Base-by-base conservation (phyloP, 176 grass and related monocot genomes). In the Rhynchospora tenuis region DNA sequence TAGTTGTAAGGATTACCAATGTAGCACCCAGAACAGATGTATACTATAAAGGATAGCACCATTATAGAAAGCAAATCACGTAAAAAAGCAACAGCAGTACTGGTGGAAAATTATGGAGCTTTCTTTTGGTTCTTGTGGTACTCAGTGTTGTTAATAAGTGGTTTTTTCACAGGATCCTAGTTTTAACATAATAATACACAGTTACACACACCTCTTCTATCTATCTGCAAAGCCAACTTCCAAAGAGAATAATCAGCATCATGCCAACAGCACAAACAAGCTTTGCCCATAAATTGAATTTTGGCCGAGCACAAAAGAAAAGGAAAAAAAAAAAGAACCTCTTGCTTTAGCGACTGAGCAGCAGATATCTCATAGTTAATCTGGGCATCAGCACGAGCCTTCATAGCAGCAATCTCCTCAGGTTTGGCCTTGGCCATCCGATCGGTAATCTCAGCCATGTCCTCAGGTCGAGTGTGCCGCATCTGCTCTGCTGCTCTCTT, bases 401-500 rank as follows among this genome's bases (percentile, higher is more conserved):
- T 99, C 88, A 99, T 95, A 64, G 91, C 85, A 80, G 91, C 89
- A 88, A 99, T 87, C 65, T 99, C 96, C 78, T 95, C 93, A 2
- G 96, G 93, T 28, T 84, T 93, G 82, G 91, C 73, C 14, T 90
- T 99, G 42, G 96, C 86, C 22, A 99, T 82, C 66, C 89, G 92
- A 70, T 99, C 91, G 0, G 89, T 89, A 86, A 99, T 95, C 74
- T 93, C 78, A 68, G 91, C 89, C 96, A 99, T 95, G 16, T 99
- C 96, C 65, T 99, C 96, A 2, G 96, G 88, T 69, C 86, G 88
- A 28, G 88, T 79, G 43, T 95, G 89, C 47, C 91, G 91, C 48
- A 99, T 61, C 54, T 99, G 96, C 76, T 95, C 88, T 3, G 96
- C 96, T 29, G 96, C 96, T 60, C 91, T 78, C 87, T 80, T 90